Evolutionary conservation across 2,329 filamentous ascomycete genomes (phyloP).

Genomic region (Macroventuria anomochaeta): DNA sequence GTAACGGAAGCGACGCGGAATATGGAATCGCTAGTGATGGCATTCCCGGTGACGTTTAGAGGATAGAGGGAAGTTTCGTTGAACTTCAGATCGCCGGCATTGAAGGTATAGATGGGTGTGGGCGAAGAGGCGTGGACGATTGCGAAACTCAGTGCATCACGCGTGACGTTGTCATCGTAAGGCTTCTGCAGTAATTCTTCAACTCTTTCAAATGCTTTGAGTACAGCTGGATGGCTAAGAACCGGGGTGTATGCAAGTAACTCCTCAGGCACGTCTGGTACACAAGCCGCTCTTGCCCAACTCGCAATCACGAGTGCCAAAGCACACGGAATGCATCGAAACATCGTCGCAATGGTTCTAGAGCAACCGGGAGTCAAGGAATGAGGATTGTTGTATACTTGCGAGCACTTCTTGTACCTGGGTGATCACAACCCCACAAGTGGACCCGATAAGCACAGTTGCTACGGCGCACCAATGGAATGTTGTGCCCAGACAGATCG

Average conservation of each 20-base stretch:
- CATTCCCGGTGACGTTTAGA: neutral
- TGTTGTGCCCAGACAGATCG: slow-evolving; percentile 9
- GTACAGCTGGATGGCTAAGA: slow-evolving; percentile 30
- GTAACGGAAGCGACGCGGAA: slow-evolving; percentile 41
- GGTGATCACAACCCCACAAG: neutral
- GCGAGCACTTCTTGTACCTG: neutral
- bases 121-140: slow-evolving; percentile 38
- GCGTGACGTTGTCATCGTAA: slow-evolving; percentile 23
- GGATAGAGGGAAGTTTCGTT: slow-evolving; percentile 30
- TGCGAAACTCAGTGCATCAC: slow-evolving; percentile 41
- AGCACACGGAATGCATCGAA: neutral
- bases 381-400: neutral
- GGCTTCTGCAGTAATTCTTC: slow-evolving; percentile 9
- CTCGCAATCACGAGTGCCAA: neutral
- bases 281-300: slow-evolving; percentile 21
- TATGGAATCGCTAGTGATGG: slow-evolving; percentile 38
- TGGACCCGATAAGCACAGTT: slow-evolving; percentile 10
- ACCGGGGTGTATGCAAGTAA: slow-evolving; percentile 27
- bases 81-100: slow-evolving; percentile 39
- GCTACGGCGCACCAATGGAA: neutral
- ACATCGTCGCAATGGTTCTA: neutral
- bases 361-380: neutral
- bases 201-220: slow-evolving; percentile 33
- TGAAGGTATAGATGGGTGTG: slow-evolving; percentile 31
- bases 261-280: slow-evolving; percentile 34